phyloP scores from a whole-genome alignment of 352 stramenopile genomes.

The Pythium angustatum region DNA sequence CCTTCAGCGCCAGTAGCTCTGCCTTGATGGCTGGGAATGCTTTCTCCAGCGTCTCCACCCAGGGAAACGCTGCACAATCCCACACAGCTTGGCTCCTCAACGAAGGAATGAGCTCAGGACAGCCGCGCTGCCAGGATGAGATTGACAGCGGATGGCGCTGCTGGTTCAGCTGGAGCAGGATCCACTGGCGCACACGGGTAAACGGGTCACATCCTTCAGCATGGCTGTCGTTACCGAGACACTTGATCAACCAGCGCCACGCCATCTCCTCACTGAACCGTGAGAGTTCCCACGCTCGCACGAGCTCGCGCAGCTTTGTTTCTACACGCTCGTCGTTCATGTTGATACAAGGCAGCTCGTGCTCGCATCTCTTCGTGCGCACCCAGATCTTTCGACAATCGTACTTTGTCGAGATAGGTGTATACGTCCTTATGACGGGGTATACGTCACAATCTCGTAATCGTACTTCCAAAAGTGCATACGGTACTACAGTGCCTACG shows the following conservation, averaged over 20 bases:
- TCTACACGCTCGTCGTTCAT: conserved; percentile 27
- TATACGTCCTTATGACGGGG: no score
- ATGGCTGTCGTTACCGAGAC: conserved; percentile 30
- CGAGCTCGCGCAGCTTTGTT: conserved; percentile 43
- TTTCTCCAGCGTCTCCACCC: conserved; percentile 46
- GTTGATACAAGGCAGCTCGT: not conserved
- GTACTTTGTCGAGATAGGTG: no score
- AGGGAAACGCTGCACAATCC: conserved; percentile 46
- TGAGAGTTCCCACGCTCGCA: conserved; percentile 61
- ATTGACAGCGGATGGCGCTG: conserved; percentile 25
- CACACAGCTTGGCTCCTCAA: conserved; percentile 54
- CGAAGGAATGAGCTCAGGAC: conserved; percentile 57
- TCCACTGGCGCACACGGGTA: conserved; percentile 55
- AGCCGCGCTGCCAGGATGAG: conserved; percentile 65
- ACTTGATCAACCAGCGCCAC: conserved; percentile 56
- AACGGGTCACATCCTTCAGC: conserved; percentile 36
- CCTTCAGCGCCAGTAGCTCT: conserved; percentile 59
- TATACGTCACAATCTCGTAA: not conserved
- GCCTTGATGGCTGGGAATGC: conserved; percentile 56
- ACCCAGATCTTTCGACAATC: not conserved
- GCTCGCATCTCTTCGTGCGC: not conserved
- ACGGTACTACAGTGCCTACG: not conserved
- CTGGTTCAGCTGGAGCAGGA: conserved; percentile 69
- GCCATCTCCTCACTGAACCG: conserved; percentile 67
- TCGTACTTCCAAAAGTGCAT: not conserved